Base-by-base conservation (phyloP, 805 yeast genomes). In the Komagataella phaffii region DNA sequence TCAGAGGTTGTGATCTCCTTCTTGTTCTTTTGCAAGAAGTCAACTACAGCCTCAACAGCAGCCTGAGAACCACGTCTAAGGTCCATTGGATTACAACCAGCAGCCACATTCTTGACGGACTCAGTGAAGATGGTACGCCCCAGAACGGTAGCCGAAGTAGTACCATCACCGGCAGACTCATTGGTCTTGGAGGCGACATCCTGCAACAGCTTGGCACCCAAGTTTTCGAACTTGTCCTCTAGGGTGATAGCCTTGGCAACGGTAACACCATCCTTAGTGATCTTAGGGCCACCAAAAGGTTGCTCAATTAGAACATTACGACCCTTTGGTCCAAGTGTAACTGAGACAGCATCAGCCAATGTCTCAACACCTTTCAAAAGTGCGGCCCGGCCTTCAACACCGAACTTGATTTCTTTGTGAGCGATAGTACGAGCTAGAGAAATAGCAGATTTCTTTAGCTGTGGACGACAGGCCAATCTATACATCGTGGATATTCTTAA, bases 21-120 rank as follows among this genome's bases (percentile, higher is more conserved):
- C 77, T 88, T 90, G 79, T 91, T 82, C 58, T 77, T 66, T 63
- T 86, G 88, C 63, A 91, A 77, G 70, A 77, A 91, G 55, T 83
- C 79, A 57, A 91, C 90, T 50, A 90, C 96, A 46, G 90, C 89
- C 67, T 88, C 91, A 50, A 90, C 98, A 46, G 97, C 99, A 54
- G 96, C 85, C 75, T 90, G 96, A 49, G 96, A 81, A 62, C 99
- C 99, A 67, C 93, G 83, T 79, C 98, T 87, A 65, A 91, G 78
- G 64, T 91, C 98, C 93, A 89, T 90, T 61, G 99, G 98, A 76
- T 91, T 93, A 72, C 96, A 90, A 55, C 99, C 99, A 53, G 98
- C 96, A 55, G 98, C 97, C 47, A 93, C 99, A 64, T 88, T 88
- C 77, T 88, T 89, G 55, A 91, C 95, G 30, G 95, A 80, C 72